Evolutionary conservation across 495 filamentous ascomycete genomes (phyloP).

Genomic region (Rostrohypoxylon terebratum): DNA sequence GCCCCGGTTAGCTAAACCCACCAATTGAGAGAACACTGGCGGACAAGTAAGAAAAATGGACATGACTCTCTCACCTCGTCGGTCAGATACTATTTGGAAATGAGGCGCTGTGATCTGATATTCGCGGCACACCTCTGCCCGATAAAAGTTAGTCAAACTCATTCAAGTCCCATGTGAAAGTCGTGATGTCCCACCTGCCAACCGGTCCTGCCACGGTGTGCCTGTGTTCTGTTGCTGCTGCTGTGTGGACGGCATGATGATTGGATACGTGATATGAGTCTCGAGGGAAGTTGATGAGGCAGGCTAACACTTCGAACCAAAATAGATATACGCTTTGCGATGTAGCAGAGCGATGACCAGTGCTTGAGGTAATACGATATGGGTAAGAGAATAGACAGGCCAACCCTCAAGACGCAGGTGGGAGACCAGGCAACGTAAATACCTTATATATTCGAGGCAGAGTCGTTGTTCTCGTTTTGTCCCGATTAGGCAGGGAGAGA

Average conservation of each 20-base stretch:
- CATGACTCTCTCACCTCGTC: slow-evolving; percentile 70
- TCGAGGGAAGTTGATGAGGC: slow-evolving; percentile 22
- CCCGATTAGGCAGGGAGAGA: slow-evolving; percentile 45
- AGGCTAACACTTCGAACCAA: slow-evolving; percentile 25
- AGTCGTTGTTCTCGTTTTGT: slow-evolving; percentile 31
- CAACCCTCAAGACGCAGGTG: slow-evolving; percentile 19
- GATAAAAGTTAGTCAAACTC: slow-evolving; percentile 32
- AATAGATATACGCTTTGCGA: slow-evolving; percentile 3
- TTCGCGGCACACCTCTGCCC: slow-evolving; percentile 70
- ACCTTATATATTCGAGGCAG: slow-evolving; percentile 43
- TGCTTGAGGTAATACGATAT: slow-evolving; percentile 27
- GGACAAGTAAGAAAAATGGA: slow-evolving; percentile 6
- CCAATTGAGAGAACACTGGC: background rate
- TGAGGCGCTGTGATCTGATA: slow-evolving; percentile 66
- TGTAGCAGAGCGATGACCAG: slow-evolving; percentile 1
- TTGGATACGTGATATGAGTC: slow-evolving; percentile 22
- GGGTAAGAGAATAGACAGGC: slow-evolving; percentile 22
- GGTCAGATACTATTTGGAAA: slow-evolving; percentile 80
- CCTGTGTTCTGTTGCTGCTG: slow-evolving; percentile 42
- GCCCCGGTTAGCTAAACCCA: slow-evolving; percentile 21
- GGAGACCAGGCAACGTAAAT: slow-evolving; percentile 33
- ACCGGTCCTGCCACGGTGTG: slow-evolving; percentile 52
- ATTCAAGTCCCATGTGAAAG: background rate
- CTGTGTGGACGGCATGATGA: slow-evolving; percentile 46
- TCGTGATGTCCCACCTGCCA: slow-evolving; percentile 48